Evolutionary conservation across 2,329 filamentous ascomycete species (phyloP), one percentile per base, ranked within the genome.

Genomic region (Phaeoacremonium minimum): DNA sequence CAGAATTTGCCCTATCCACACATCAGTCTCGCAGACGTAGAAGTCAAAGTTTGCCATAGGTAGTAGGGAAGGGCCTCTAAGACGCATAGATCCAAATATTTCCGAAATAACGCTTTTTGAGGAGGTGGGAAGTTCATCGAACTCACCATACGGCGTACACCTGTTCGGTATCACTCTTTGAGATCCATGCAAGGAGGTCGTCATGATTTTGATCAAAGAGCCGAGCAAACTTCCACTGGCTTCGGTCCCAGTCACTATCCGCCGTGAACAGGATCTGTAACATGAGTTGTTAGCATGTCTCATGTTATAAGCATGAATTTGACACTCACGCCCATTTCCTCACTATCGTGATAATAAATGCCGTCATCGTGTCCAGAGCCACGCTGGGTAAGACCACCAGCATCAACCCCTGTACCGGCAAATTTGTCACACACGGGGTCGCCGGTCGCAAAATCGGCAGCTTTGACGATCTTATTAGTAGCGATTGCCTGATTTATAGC

Each of bases 331-430:
- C 42, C 44, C 32, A 31, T 45, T n/a, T 18, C 30, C 13, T 32
- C 8, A 29, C 34, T 36, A 5, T 43, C 37, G 30, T 53, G 49
- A 13, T 43, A 35, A 35, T 54, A 54, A n/a, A 43, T 46, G 6
- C 44, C 40, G 38, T 53, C 50, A 6, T 49, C 47, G 13, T 42
- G 28, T 9, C 51, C 49, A 33, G 35, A 42, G 7, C 51, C 50
- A 5, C 31, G 37, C 30, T 53, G 51, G 17, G 50, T 53, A 7
- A 38, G n/a, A 5, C 42, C 43, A 7, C 47, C 46, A 1, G 40
- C 41, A 19, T 42, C 36, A 5, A 42, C 28, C 11, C 49, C 49
- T 28, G 30, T 30, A 5, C 42, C 46, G 12, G 16, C 22, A 4
- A 26, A 13, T 34, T 47, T 51, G 15, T 45, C 39, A 33, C 44